Evolutionary conservation across 768 basidiomycete species (phyloP), one percentile per base, ranked within the genome.

Genomic region (Termitomyces bulborhizus): DNA sequence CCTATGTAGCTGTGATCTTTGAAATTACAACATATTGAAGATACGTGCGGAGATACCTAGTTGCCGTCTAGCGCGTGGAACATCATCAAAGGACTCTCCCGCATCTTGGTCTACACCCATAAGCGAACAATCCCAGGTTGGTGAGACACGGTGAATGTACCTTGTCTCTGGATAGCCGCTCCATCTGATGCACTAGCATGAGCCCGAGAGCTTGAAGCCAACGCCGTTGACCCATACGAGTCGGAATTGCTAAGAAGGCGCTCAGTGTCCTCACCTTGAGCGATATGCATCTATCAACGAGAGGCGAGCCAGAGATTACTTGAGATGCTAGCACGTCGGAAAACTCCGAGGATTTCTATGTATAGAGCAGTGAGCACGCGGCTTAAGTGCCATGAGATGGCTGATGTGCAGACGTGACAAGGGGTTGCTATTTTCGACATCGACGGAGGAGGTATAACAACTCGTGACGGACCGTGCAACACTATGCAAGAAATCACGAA

Each of bases 1-100:
- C 80, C 79, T 80, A 47, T 21, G 6, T 27, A 15, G 5, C 46
- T n/a, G 16, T 16, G 16, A 42, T 15, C 15, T 18, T 21, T 37
- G 11, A 3, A 26, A 1, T 18, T 45, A 3, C 16, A 16, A 24
- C 16, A 49, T 1, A 21, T 1, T n/a, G 6, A 37, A 49, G 8
- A 24, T 13, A 29, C 31, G 9, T 32, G 8, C 31, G 9, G 45
- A 7, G n/a, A 6, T 32, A 61, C 62, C 62, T 44, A 63, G 49
- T 15, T 63, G 57, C 24, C 62, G 57, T 37, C 59, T 59, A n/a
- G 37, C 40, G 18, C 21, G 57, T 8, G 62, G 60, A 36, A 63
- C 37, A 39, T 60, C 53, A 21, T 63, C 62, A 29, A 63, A 63
- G 6, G 60, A 51, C 44, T 63, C 62, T 53, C 62, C 62, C 3